Evolutionary conservation across 345 rosid genomes (phyloP).

Genomic region (Hibiscus syriacus): DNA sequence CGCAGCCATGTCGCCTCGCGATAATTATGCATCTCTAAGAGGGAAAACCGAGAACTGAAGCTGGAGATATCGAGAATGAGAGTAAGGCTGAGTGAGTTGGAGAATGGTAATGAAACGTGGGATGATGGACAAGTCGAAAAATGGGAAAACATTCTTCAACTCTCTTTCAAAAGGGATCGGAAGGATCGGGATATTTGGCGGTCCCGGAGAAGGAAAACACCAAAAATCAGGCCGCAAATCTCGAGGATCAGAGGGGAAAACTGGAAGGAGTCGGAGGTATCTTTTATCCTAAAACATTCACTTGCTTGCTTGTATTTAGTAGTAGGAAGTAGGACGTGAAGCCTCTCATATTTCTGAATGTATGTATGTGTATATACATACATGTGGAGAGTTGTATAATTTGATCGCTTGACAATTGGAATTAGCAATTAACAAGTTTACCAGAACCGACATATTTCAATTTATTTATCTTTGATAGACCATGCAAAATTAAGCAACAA

Average conservation of each 20-base stretch:
- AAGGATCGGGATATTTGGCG: slow-evolving; percentile 48
- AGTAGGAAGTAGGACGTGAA: slow-evolving; percentile 2
- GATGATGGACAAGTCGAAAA: slow-evolving; percentile 62
- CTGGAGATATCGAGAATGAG: slow-evolving; percentile 72
- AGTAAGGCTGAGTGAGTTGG: slow-evolving; percentile 58
- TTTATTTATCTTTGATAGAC: too few species aligned
- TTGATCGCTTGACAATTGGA: not conserved
- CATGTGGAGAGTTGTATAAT: not conserved
- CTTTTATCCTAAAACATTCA: slow-evolving; percentile 34
- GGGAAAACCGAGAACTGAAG: slow-evolving; percentile 69
- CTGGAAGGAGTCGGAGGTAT: slow-evolving; percentile 42
- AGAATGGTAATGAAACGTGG: slow-evolving; percentile 63
- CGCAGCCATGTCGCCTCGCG: slow-evolving; percentile 67
- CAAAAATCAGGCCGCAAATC: slow-evolving; percentile 47
- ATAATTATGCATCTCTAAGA: slow-evolving; percentile 61
- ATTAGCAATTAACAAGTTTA: not conserved
- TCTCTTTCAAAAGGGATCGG: slow-evolving; percentile 79
- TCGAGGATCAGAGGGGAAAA: slow-evolving; percentile 43
- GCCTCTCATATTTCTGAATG: slow-evolving; percentile 33
- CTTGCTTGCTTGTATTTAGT: not conserved
- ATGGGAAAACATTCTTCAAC: slow-evolving; percentile 56
- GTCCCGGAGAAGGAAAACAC: slow-evolving; percentile 41
- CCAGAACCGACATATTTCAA: too few species aligned
- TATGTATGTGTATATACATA: not conserved
- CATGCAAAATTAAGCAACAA: too few species aligned